Conservation (phyloP, 306 rosid species). For the Dalbergia oliveri region DNA sequence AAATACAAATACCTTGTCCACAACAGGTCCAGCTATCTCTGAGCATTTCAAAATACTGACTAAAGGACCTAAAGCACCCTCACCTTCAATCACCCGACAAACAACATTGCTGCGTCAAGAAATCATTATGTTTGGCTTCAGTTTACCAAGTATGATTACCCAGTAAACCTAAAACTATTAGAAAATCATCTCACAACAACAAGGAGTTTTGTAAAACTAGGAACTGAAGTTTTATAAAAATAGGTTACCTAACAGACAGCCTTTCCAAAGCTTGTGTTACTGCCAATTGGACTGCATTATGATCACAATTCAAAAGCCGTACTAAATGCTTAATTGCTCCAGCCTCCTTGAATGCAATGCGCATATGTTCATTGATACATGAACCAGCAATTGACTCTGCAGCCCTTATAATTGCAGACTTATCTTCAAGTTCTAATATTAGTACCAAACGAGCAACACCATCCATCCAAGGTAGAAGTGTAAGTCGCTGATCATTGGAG, state of each 20-base stretch:
- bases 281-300: slow-evolving; percentile 62
- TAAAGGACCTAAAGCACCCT: slow-evolving; percentile 73
- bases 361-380: slow-evolving; percentile 80
- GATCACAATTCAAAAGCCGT: slow-evolving; percentile 59
- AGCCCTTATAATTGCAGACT: slow-evolving; percentile 66
- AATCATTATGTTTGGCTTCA: slow-evolving; percentile 28
- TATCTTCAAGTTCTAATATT: slow-evolving; percentile 79
- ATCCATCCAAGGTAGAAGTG: slow-evolving; percentile 83
- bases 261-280: slow-evolving; percentile 73
- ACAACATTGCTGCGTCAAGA: slow-evolving; percentile 71
- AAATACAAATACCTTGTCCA: slow-evolving; percentile 68
- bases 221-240: slow-evolving; percentile 16
- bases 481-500: slow-evolving; percentile 50
- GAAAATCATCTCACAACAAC: no score
- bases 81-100: slow-evolving; percentile 74
- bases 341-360: slow-evolving; percentile 89
- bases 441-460: slow-evolving; percentile 91
- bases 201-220: slow-evolving; percentile 8
- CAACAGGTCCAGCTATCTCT: slow-evolving; percentile 53
- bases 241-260: slow-evolving; percentile 76
- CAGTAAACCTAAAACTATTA: neutral
- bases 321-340: slow-evolving; percentile 81
- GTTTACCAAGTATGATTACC: slow-evolving; percentile 20
- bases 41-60: slow-evolving; percentile 61
- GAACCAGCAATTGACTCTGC: slow-evolving; percentile 80